Evolutionary conservation across 1,284 basidiomycete species (phyloP).

Genomic region (Ganoderma multipileum): DNA sequence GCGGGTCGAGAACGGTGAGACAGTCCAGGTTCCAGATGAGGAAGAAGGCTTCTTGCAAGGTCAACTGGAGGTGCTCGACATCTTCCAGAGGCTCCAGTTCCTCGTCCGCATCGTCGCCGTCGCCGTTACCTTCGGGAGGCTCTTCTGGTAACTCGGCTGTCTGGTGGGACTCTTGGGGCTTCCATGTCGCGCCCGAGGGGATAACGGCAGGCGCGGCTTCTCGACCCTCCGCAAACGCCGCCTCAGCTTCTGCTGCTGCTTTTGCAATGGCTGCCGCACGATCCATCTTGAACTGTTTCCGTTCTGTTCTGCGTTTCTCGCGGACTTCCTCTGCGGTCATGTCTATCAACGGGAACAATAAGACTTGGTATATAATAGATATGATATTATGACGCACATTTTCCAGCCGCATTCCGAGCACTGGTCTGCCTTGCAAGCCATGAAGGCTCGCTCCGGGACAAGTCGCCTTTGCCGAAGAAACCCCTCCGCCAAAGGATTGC

Average conservation of each 20-base stretch:
- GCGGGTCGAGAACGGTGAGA: constrained; percentile 73
- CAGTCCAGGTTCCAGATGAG: constrained; percentile 87
- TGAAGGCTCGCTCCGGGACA: constrained; percentile 93
- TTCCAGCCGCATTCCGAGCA: constrained; percentile 57
- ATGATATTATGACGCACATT: constrained; percentile 49
- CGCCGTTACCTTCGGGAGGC: constrained; percentile 17
- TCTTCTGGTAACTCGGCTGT: constrained; percentile 7
- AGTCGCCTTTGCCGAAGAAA: constrained; percentile 96
- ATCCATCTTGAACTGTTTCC: constrained; percentile 91
- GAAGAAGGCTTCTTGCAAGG: constrained; percentile 93
- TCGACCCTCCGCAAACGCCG: constrained; percentile 72
- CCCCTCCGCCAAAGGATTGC: constrained; percentile 86
- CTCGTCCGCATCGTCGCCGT: constrained; percentile 38
- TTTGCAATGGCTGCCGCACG: constrained; percentile 81
- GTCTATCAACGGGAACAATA: constrained; percentile 44
- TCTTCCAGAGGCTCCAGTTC: constrained; percentile 64
- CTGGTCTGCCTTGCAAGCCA: constrained; percentile 86
- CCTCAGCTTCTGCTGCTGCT: constrained; percentile 77
- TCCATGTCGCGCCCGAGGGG: constrained; percentile 82
- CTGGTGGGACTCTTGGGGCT: constrained; percentile 44
- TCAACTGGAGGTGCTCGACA: constrained; percentile 92
- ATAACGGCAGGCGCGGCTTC: constrained; percentile 51
- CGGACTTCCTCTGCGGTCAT: constrained; percentile 89
- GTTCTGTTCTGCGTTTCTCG: constrained; percentile 82
- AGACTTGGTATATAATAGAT: background rate